phyloP scores from a whole-genome alignment of 768 basidiomycete species.

The Tylopilus subfusipes region DNA sequence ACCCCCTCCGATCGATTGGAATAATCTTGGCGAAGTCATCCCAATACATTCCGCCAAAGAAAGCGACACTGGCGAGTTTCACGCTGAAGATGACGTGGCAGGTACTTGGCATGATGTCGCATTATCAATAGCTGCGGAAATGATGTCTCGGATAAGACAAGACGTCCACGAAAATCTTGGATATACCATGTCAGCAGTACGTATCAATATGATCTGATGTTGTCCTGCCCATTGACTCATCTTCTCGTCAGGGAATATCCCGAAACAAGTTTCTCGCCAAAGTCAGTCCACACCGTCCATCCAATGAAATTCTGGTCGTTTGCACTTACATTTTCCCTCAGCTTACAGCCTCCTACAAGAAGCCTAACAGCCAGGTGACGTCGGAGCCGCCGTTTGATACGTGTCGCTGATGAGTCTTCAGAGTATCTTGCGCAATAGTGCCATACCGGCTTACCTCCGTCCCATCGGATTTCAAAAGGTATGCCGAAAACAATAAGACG shows the following conservation, averaged over 20 bases:
- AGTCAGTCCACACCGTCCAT: constrained; percentile 38
- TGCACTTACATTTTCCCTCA: constrained; percentile 28
- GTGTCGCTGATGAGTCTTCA: constrained; percentile 30
- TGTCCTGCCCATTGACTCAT: background rate
- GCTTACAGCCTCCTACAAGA: constrained; percentile 89
- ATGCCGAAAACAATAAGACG: constrained; percentile 1
- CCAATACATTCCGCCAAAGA: constrained; percentile 43
- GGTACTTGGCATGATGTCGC: constrained; percentile 92
- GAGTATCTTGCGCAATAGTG: constrained; percentile 80
- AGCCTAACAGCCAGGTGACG: constrained; percentile 78
- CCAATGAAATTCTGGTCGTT: background rate
- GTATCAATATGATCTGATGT: constrained; percentile 23
- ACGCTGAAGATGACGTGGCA: constrained; percentile 29
- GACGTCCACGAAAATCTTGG: constrained; percentile 69
- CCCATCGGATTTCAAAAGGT: constrained; percentile 91
- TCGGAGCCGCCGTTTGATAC: background rate
- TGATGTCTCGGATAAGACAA: constrained; percentile 72
- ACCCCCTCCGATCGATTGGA: constrained; percentile 65
- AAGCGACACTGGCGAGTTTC: constrained; percentile 15
- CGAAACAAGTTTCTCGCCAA: constrained; percentile 96
- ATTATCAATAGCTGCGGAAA: constrained; percentile 80
- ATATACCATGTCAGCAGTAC: constrained; percentile 91
- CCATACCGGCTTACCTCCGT: constrained; percentile 79
- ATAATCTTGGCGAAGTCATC: constrained; percentile 55
- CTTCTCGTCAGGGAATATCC: constrained; percentile 65